These are phyloP conservation scores for Quercus mongolica DNA, from an alignment of 306 rosid genomes.

Conservation along the genomic window DNA sequence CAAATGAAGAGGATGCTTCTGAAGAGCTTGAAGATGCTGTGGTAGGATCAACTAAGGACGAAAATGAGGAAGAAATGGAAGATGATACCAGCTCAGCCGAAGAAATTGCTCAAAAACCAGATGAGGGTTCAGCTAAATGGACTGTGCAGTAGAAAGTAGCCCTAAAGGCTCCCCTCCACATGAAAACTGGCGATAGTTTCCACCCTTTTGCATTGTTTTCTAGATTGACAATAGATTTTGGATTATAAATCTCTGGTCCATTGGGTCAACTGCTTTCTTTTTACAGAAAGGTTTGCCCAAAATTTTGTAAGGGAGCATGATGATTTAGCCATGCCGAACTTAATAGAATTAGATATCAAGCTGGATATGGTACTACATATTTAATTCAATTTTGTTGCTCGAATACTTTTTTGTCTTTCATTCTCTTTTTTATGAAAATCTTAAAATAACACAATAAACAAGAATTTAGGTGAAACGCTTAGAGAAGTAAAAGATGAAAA, in stretches of 20 bases:
- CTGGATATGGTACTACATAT: not conserved
- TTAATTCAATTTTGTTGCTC: not conserved
- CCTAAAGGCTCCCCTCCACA: constrained; percentile 15
- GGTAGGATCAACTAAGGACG: constrained; percentile 35
- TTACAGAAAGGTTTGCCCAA: constrained; percentile 18
- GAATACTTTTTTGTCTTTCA: not conserved
- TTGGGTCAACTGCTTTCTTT: constrained; percentile 19
- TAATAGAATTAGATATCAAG: not conserved
- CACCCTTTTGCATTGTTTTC: not conserved
- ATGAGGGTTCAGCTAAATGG: constrained; percentile 10
- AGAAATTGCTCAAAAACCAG: constrained; percentile 22
- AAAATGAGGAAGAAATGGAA: constrained; percentile 35
- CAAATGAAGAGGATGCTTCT: constrained; percentile 30
- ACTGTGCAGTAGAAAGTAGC: constrained; percentile 7
- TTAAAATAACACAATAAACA: not conserved
- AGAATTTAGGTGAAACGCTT: not conserved
- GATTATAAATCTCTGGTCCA: constrained; percentile 12
- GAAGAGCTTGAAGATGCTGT: constrained; percentile 34
- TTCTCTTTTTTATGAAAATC: not conserved
- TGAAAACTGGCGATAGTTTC: constrained; percentile 13
- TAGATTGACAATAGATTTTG: not conserved
- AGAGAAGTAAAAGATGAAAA: no score
- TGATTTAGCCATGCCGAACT: constrained; percentile 6
- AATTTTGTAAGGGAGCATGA: constrained; percentile 33
- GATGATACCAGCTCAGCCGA: constrained; percentile 36